Evolutionary conservation across 2,329 filamentous ascomycete genomes (phyloP).

Genomic region (Leptographium procerum): DNA sequence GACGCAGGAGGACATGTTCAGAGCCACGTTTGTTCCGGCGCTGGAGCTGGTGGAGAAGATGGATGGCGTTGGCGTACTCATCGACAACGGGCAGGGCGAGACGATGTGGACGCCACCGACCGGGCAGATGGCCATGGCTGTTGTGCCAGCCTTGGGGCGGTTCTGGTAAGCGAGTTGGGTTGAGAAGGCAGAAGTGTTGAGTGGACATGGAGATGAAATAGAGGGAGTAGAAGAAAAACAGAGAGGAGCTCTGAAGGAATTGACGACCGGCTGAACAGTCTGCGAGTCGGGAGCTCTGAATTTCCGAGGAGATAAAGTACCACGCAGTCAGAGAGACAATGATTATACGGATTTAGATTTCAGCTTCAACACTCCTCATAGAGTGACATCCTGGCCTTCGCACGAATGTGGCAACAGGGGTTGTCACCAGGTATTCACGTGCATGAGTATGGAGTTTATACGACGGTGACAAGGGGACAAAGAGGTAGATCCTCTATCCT

Average conservation of each 20-base stretch:
- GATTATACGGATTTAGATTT: too few species aligned
- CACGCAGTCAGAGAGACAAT: too few species aligned
- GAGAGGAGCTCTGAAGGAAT: neutral
- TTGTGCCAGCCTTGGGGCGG: neutral
- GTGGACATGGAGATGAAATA: neutral
- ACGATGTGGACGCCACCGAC: constrained; percentile 3
- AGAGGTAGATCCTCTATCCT: too few species aligned
- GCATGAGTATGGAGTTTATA: too few species aligned
- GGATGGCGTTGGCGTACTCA: constrained; percentile 18
- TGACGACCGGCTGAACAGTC: too few species aligned
- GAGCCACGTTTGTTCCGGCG: constrained; percentile 15
- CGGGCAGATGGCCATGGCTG: neutral
- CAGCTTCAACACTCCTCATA: too few species aligned
- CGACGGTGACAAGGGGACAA: too few species aligned
- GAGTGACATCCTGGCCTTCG: too few species aligned
- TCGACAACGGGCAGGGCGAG: constrained; percentile 12
- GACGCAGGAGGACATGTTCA: constrained; percentile 10
- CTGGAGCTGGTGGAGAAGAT: constrained; percentile 18
- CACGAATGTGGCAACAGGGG: too few species aligned
- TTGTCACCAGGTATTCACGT: too few species aligned
- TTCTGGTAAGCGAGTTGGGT: constrained; percentile 14
- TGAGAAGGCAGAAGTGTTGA: neutral
- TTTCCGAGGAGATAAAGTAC: too few species aligned
- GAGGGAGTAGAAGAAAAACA: neutral
- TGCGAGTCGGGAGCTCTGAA: too few species aligned